Conservation (phyloP, 306 rosid genomes). For the Quercus gilva region DNA sequence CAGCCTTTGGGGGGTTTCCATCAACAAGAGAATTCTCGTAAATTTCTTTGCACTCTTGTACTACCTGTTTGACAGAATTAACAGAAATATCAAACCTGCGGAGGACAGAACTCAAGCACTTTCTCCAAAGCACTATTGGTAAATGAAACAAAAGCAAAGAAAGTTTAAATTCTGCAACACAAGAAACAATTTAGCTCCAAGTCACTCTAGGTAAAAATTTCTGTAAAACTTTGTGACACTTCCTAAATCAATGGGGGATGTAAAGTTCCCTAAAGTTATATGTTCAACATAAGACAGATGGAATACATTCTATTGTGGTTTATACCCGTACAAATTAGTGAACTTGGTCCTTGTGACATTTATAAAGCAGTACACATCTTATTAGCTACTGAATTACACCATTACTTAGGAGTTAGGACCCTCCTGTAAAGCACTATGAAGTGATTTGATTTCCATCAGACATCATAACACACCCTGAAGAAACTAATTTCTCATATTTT, state of each 20-base stretch:
- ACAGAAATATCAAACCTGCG: background rate
- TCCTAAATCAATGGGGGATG: background rate
- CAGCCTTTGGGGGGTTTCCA: constrained; percentile 75
- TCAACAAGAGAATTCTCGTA: constrained; percentile 82
- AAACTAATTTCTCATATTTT: constrained; percentile 15
- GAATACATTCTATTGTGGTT: background rate
- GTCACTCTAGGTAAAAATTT: background rate
- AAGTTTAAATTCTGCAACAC: background rate
- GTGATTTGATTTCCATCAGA: background rate
- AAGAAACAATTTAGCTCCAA: background rate
- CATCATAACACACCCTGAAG: background rate
- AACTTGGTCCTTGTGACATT: background rate
- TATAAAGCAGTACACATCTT: background rate
- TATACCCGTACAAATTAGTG: background rate
- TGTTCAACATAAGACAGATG: background rate
- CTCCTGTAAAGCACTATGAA: background rate
- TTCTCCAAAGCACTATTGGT: background rate
- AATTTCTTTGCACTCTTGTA: constrained; percentile 97
- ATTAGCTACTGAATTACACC: background rate
- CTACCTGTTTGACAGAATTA: constrained; percentile 54
- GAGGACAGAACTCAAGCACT: background rate
- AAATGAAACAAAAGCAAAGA: constrained; percentile 9
- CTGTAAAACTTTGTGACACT: background rate
- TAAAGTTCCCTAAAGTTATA: background rate
- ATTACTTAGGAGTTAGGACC: background rate